These are phyloP conservation scores for Senna siamea DNA, from an alignment of 306 rosid genomes.

Conservation along the genomic window DNA sequence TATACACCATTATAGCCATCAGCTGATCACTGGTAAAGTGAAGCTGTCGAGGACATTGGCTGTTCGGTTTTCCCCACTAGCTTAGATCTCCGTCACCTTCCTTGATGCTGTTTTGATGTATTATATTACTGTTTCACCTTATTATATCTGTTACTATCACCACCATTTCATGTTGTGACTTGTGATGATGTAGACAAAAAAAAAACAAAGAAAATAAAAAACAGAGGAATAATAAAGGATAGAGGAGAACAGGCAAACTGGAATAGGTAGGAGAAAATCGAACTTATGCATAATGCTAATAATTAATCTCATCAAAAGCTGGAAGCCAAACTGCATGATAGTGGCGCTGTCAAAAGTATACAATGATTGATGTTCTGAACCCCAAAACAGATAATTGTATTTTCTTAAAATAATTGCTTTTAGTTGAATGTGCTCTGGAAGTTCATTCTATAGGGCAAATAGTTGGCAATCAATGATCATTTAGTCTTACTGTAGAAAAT, in stretches of 20 bases:
- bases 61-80: no score
- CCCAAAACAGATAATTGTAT: not conserved
- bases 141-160: no score
- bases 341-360: not conserved
- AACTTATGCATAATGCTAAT: not conserved
- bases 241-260: no score
- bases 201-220: no score
- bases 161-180: no score
- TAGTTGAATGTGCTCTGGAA: not conserved
- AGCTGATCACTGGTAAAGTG: not conserved
- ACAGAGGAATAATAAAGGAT: no score
- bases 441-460: not conserved
- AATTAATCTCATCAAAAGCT: not conserved
- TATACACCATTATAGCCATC: not conserved
- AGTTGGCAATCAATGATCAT: conserved; percentile 29
- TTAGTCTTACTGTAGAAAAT: conserved; percentile 51
- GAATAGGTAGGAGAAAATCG: not conserved
- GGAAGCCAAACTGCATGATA: not conserved
- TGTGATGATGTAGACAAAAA: no score
- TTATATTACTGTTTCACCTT: no score
- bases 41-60: no score
- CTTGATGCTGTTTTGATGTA: no score
- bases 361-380: not conserved
- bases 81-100: no score
- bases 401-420: not conserved